Evolutionary conservation across 2,329 filamentous ascomycete genomes (phyloP), one percentile per base, ranked within the genome.

Genomic region (Pseudopyricularia javanii): DNA sequence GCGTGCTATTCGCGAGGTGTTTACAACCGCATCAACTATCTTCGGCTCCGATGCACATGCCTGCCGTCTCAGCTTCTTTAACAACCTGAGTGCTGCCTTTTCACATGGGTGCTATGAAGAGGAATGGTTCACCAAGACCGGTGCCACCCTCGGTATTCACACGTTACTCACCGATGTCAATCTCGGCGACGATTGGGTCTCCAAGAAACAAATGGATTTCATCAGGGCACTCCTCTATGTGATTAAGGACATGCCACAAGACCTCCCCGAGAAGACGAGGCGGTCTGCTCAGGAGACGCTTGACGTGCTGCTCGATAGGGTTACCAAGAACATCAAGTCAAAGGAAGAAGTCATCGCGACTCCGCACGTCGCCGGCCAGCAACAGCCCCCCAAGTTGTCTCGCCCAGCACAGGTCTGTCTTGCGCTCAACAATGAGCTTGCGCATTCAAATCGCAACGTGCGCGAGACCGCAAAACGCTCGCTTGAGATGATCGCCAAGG

Each of bases 71-170:
- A 82, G 85, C 0, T 88, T 98, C 68, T 98, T 98, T 69, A 78
- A 77, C 54, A 84, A 91, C 61, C 74, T 98, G 6, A 85, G 86
- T 37, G 86, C 82, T 55, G 84, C 83, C 0, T 95, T 97, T 65
- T 93, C 88, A 60, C 93, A 98, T 65, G 90, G 88, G 58, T 98
- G 93, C 66, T 91, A 96, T 61, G 90, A 93, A 61, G 91, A 98
- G 65, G 93, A 98, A 62, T 99, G 94, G 93, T 98, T 95, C 63
- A 91, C 91, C 51, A 98, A 99, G 69, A 87, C 90, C 35, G 93
- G 91, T 49, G 93, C 93, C 37, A 91, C 87, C 52, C 72, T 91
- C 20, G 94, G 94, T 53, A 96, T 99, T 61, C 85, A 88, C 62
- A 84, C 94, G 54, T 72, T 98, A 54, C 83, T 91, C 32, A 91